phyloP scores from a whole-genome alignment of 1,284 basidiomycete genomes.

The Pulchroboletus neoregius region DNA sequence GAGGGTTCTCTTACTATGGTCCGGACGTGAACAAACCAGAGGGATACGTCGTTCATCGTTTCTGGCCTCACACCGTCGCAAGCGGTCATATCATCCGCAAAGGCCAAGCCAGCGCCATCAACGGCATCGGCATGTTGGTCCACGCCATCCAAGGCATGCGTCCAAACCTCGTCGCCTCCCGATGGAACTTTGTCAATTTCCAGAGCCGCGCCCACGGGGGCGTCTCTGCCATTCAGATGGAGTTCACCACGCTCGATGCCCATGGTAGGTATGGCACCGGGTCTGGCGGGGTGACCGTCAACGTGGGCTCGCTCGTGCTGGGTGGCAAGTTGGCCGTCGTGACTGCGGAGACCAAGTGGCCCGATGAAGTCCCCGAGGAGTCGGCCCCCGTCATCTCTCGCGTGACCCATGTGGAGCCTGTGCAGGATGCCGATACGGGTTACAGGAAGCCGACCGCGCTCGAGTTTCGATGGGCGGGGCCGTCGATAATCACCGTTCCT shows the following conservation, averaged over 20 bases:
- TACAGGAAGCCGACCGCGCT: slow-evolving; percentile 77
- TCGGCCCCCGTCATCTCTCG: slow-evolving; percentile 57
- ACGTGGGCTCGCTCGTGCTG: slow-evolving; percentile 80
- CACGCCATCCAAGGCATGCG: slow-evolving; percentile 99
- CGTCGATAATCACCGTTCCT: slow-evolving; percentile 50
- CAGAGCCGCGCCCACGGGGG: slow-evolving; percentile 67
- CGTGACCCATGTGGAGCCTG: slow-evolving; percentile 62
- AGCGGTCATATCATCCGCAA: slow-evolving; percentile 72
- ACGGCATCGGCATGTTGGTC: slow-evolving; percentile 88
- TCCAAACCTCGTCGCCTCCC: slow-evolving; percentile 87
- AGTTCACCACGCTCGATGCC: slow-evolving; percentile 82
- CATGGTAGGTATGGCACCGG: slow-evolving; percentile 74
- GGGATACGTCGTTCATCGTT: slow-evolving; percentile 88
- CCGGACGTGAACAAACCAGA: slow-evolving; percentile 70
- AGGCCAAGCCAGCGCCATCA: slow-evolving; percentile 63
- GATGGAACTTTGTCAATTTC: slow-evolving; percentile 98
- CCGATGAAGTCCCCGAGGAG: slow-evolving; percentile 50
- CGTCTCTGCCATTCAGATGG: slow-evolving; percentile 90
- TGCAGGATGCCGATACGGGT: slow-evolving; percentile 71
- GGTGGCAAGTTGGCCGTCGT: slow-evolving; percentile 73
- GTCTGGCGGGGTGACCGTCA: slow-evolving; percentile 79
- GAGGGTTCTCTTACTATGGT: slow-evolving; percentile 92
- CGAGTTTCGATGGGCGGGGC: slow-evolving; percentile 77
- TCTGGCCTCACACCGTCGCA: slow-evolving; percentile 77
- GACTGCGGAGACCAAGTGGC: slow-evolving; percentile 67